Evolutionary conservation across 2,329 filamentous ascomycete genomes (phyloP), one percentile per base, ranked within the genome.

Genomic region (Exophiala alcalophila): DNA sequence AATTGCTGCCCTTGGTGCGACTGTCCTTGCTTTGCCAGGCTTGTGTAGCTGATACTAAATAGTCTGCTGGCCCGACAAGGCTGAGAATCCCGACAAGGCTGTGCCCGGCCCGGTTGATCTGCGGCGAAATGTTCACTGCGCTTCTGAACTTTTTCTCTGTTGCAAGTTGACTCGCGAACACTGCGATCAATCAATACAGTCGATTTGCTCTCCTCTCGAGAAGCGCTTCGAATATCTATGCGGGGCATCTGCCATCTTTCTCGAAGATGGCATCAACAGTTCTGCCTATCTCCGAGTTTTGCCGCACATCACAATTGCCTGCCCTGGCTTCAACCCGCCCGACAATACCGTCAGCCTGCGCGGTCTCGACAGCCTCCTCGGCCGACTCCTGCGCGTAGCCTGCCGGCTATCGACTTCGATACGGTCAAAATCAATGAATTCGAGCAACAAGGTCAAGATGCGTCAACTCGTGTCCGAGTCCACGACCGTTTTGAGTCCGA

Each of bases 371-470:
- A 20, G 19, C 29, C 12, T 30, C 14, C 25, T 27, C 29, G 48
- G 20, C 39, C 27, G 19, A 21, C 12, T 30, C 14, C 25, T 27
- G 26, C 38, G 6, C 45, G 28, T 15, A 15, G n/a, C 11, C 35
- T 35, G 5, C 19, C 44, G 3, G 25, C 30, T n/a, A 16, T 44
- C 8, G 23, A 36, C 12, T n/a, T 47, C n/a, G 49, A 41, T 23
- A 62, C 66, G 44, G 61, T 69, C 36, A 66, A 65, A 36, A 57
- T 72, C 27, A 61, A 57, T 28, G 66, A 69, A 40, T 71, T 63
- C 48, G 69, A 71, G 53, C 67, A 71, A 44, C 57, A 62, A 41
- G 61, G 61, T 2, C 55, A 46, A 15, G 53, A 55, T 20, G 66
- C 64, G 49, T 62, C 66, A 35, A 60, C 57, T 4, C 58, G 61